Conservation (phyloP, 345 rosid genomes). For the Moricandia arvensis region DNA sequence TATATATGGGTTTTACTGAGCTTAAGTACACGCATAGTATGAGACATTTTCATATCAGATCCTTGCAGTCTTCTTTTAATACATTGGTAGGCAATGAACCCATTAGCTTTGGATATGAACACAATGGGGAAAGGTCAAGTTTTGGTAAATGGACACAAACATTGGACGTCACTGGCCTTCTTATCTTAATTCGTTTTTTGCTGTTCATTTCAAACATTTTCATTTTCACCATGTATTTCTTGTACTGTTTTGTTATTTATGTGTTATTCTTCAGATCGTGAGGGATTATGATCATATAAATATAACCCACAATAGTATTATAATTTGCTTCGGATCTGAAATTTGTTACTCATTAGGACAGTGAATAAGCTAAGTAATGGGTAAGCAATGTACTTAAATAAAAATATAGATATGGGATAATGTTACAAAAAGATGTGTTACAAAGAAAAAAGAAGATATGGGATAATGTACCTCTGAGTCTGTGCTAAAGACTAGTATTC, state of each 20-base stretch:
- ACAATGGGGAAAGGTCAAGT: slow-evolving; percentile 41
- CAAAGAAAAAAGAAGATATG: no score
- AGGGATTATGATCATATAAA: background rate
- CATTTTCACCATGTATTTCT: background rate
- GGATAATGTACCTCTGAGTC: slow-evolving; percentile 8
- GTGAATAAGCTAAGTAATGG: background rate
- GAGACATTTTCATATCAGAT: no score
- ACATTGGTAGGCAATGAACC: no score
- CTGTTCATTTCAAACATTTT: background rate
- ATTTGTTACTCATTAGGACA: background rate
- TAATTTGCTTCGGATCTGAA: background rate
- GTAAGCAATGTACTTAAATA: background rate
- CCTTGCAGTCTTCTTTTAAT: no score
- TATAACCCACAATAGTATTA: background rate
- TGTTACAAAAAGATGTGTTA: no score
- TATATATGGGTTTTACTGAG: no score
- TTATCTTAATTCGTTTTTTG: background rate
- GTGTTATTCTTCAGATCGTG: background rate
- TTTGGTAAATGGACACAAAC: slow-evolving; percentile 35
- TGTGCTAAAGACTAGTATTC: background rate
- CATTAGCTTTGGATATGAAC: slow-evolving; percentile 25
- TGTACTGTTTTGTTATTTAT: background rate
- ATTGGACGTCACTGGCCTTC: slow-evolving; percentile 39
- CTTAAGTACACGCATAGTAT: no score
- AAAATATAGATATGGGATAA: background rate